Evolutionary conservation across 2,329 filamentous ascomycete species (phyloP).

Genomic region (Fusarium sacchari): DNA sequence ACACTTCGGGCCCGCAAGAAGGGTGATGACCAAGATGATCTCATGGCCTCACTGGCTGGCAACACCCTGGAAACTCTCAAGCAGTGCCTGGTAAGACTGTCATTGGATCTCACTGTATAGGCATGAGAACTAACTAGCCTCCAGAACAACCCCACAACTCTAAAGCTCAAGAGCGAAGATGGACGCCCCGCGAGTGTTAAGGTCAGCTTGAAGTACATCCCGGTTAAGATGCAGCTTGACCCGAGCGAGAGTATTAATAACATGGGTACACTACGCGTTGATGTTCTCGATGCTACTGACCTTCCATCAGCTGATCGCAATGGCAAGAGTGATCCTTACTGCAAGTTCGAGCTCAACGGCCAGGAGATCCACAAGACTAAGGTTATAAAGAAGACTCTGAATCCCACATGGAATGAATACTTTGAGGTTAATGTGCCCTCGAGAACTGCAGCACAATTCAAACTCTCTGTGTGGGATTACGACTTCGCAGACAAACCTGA

Average conservation of each 20-base stretch:
- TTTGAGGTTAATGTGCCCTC: slow-evolving; percentile 88
- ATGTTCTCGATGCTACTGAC: slow-evolving; percentile 85
- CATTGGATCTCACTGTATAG: too few relatives aligned
- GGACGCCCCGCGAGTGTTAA: slow-evolving; percentile 78
- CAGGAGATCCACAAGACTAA: slow-evolving; percentile 95
- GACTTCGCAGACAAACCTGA: slow-evolving; percentile 97
- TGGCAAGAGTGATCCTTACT: slow-evolving; percentile 96
- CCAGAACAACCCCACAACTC: slow-evolving; percentile 87
- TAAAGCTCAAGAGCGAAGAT: slow-evolving; percentile 81
- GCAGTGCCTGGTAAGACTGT: slow-evolving; percentile 76
- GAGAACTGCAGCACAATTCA: slow-evolving; percentile 84
- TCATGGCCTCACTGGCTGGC: slow-evolving; percentile 83
- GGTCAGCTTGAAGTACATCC: slow-evolving; percentile 94
- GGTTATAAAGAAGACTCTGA: slow-evolving; percentile 94
- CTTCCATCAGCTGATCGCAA: slow-evolving; percentile 96
- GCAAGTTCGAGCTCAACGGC: slow-evolving; percentile 91
- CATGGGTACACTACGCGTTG: slow-evolving; percentile 94
- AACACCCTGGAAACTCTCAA: slow-evolving; percentile 89
- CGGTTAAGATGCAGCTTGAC: slow-evolving; percentile 92
- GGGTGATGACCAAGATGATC: slow-evolving; percentile 78
- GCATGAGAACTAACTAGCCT: not conserved
- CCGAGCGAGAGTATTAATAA: slow-evolving; percentile 99
- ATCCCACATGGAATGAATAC: slow-evolving; percentile 95
- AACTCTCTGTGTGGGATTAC: slow-evolving; percentile 89
- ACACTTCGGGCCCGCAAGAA: slow-evolving; percentile 88